These are phyloP conservation scores for Didymella glomerata DNA, from an alignment of 2,329 filamentous ascomycete genomes.

Conservation along the genomic window DNA sequence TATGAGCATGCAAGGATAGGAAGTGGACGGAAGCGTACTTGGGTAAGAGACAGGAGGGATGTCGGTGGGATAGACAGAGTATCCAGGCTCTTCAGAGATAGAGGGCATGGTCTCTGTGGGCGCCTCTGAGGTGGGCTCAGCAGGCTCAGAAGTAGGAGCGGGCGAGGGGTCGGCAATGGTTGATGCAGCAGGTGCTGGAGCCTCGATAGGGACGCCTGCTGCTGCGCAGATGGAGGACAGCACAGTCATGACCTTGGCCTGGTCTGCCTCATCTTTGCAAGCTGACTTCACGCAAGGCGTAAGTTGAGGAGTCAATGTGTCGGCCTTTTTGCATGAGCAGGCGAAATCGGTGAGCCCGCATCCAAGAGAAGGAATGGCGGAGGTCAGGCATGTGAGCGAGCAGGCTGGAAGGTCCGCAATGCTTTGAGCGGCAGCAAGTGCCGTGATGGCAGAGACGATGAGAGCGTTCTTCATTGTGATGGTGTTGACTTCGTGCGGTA, in stretches of 20 bases:
- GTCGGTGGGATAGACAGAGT: constrained; percentile 11
- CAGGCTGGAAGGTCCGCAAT: constrained; percentile 54
- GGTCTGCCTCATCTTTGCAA: constrained; percentile 49
- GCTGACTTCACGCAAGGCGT: constrained; percentile 55
- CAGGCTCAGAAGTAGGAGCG: background rate
- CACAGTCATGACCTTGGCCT: constrained; percentile 37
- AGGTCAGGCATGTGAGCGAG: constrained; percentile 46
- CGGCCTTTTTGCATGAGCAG: constrained; percentile 57
- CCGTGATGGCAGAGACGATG: constrained; percentile 46
- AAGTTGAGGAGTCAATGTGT: constrained; percentile 48
- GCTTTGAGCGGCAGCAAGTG: constrained; percentile 52
- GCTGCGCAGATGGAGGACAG: constrained; percentile 39
- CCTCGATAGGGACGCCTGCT: constrained; percentile 34
- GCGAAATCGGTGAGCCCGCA: constrained; percentile 54
- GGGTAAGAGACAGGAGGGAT: background rate
- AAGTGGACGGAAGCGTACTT: background rate
- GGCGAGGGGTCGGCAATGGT: background rate
- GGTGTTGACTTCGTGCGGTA: background rate
- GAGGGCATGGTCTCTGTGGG: constrained; percentile 6
- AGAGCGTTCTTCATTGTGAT: constrained; percentile 39
- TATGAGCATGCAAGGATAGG: background rate
- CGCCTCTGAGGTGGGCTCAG: constrained; percentile 6
- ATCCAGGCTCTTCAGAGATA: constrained; percentile 1
- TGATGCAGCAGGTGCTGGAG: constrained; percentile 12
- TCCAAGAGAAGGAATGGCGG: constrained; percentile 48